A percentile compares a stretch with the other conserved stretches of the same genome.
Evolutionary conservation across 2,329 filamentous ascomycete species (phyloP).

Genomic region (Didymella segeticola): DNA sequence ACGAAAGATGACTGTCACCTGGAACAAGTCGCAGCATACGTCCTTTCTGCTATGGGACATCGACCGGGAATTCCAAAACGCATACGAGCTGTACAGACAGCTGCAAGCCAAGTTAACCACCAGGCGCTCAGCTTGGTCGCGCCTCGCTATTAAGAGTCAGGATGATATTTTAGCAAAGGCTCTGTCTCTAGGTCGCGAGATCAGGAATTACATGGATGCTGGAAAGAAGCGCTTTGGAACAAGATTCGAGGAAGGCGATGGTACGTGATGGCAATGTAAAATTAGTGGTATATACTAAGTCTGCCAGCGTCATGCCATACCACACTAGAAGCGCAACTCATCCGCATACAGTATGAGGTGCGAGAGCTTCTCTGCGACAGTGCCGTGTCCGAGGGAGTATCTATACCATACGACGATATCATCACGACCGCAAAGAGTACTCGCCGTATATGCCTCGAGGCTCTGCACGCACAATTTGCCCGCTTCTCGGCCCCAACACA

Average conservation of each 20-base stretch:
- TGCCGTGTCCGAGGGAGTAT: conserved; percentile 24
- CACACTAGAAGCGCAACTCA: conserved; percentile 40
- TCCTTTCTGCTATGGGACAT: conserved; percentile 46
- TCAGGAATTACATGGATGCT: conserved; percentile 35
- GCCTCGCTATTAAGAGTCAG: conserved; percentile 30
- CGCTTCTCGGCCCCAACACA: conserved; percentile 32
- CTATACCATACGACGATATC: conserved; percentile 38
- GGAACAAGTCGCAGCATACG: conserved; percentile 40
- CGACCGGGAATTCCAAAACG: conserved; percentile 44
- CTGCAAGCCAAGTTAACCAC: conserved; percentile 30
- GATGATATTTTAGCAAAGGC: conserved; percentile 39
- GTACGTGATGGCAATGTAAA: conserved; percentile 22
- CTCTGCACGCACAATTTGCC: conserved; percentile 38
- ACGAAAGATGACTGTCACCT: conserved; percentile 22
- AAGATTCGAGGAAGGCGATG: conserved; percentile 43
- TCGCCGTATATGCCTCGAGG: conserved; percentile 40
- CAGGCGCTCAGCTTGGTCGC: conserved; percentile 34
- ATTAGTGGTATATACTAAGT: conserved; percentile 20
- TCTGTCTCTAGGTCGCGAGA: conserved; percentile 35
- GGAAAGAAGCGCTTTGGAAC: conserved; percentile 37
- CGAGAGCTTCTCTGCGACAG: conserved; percentile 40
- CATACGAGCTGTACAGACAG: conserved; percentile 43
- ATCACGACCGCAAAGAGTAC: conserved; percentile 40
- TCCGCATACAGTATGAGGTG: conserved; percentile 44
- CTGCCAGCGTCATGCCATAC: conserved; percentile 39